A percentile compares a stretch with the other conserved stretches of the same genome.
These are phyloP conservation scores for Cadophora sp. DNA, from an alignment of 2,329 filamentous ascomycete genomes.

Conservation along the genomic window DNA sequence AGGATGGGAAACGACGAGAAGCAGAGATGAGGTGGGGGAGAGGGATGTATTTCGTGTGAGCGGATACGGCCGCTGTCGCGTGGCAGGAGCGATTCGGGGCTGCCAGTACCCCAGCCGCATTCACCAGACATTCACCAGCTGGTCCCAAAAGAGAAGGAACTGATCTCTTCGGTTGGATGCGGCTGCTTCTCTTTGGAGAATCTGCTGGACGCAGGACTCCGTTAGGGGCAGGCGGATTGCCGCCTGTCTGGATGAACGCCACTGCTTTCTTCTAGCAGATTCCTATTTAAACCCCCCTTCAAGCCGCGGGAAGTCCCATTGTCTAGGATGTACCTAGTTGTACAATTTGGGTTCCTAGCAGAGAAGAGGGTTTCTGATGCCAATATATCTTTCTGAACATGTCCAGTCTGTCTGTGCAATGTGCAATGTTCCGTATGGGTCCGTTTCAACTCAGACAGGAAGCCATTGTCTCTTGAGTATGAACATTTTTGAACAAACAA, in stretches of 20 bases:
- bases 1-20: not conserved
- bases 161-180: not conserved
- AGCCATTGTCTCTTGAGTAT: too few relatives aligned
- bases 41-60: not conserved
- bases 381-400: too few relatives aligned
- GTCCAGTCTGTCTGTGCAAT: too few relatives aligned
- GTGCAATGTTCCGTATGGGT: too few relatives aligned
- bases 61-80: not conserved
- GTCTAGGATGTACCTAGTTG: not conserved
- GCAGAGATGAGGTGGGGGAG: not conserved
- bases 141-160: not conserved
- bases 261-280: not conserved
- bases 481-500: too few relatives aligned
- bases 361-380: too few relatives aligned
- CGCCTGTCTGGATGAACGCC: not conserved
- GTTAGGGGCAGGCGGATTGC: not conserved
- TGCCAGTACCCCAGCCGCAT: not conserved
- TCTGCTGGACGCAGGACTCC: not conserved
- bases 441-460: too few relatives aligned
- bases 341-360: too few relatives aligned
- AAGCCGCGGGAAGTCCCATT: not conserved
- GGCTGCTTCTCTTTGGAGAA: not conserved
- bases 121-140: not conserved
- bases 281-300: not conserved
- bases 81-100: slow-evolving; percentile 9